Evolutionary conservation across 805 yeast genomes (phyloP), one percentile per base, ranked within the genome.

Genomic region (Zygosaccharomyces kombuchaensis): DNA sequence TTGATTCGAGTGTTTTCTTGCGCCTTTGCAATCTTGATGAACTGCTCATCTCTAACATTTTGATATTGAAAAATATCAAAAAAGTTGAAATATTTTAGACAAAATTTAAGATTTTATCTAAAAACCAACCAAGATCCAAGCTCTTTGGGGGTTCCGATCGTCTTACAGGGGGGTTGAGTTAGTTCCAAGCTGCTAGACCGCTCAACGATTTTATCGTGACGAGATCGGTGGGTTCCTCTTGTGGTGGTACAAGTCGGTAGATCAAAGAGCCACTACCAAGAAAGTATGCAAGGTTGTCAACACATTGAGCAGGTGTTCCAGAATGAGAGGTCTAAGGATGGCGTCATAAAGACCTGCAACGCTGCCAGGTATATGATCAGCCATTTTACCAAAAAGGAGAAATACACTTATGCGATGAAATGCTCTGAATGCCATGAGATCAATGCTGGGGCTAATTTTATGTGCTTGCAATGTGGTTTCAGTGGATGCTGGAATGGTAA

Each of bases 381-480:
- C 25, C 57, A 57, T 39, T 50, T 61, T 7, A 40, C 51, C 6
- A 36, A 42, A 8, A 50, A 45, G 35, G 58, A 60, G 12, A 57
- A 48, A 40, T 52, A 44, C 14, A 30, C 54, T 12, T 45, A 55
- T 22, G 53, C 60, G 1, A 61, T 57, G 61, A 50, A 47, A 36
- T 64, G 68, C 43, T 43, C 56, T 14, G 58, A 55, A 19, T 64
- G 68, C 48, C 48, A 55, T 17, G 58, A 60, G 46, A 55, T 63
- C 27, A 58, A 59, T 42, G 48, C 57, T 7, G 68, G 68, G n/a
- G 44, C 64, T 2, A 62, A 66, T 19, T 81, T 74, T 56, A 76
- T 84, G 73, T 86, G 95, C 62, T 62, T 86, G 32, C 90, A 84
- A 58, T 86, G 95, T 60, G 84, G 89, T 1, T 80, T 78, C 58